Conservation (phyloP, 768 basidiomycete species). For the Pisolithus marmoratus region DNA sequence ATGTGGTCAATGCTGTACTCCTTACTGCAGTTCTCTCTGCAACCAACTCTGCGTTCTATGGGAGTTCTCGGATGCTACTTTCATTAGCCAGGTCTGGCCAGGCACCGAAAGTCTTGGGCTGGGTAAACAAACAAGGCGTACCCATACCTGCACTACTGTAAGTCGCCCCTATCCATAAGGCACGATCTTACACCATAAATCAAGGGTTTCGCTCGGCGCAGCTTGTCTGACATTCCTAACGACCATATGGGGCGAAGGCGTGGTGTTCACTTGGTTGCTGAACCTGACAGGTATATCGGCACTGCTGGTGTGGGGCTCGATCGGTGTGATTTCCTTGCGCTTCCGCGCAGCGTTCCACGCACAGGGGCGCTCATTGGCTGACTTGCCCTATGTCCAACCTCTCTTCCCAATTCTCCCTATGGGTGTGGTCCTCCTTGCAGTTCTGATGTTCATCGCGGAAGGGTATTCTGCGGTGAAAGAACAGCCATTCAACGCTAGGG, state of each 20-base stretch:
- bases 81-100: slow-evolving; percentile 60
- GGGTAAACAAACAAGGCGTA: slow-evolving; percentile 59
- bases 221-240: slow-evolving; percentile 50
- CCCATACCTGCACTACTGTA: slow-evolving; percentile 52
- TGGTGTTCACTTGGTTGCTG: slow-evolving; percentile 55
- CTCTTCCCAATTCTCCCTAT: slow-evolving; percentile 49
- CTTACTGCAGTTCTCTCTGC: slow-evolving; percentile 61
- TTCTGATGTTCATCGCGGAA: slow-evolving; percentile 49
- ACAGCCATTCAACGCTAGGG: slow-evolving; percentile 39
- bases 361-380: slow-evolving; percentile 44
- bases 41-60: slow-evolving; percentile 63
- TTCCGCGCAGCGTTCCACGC: slow-evolving; percentile 58
- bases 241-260: slow-evolving; percentile 51
- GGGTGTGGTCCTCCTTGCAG: slow-evolving; percentile 43
- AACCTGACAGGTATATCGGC: slow-evolving; percentile 63
- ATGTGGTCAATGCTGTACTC: slow-evolving; percentile 62
- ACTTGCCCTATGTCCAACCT: slow-evolving; percentile 56
- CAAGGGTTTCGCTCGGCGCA: slow-evolving; percentile 43
- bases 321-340: slow-evolving; percentile 49
- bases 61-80: slow-evolving; percentile 54
- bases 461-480: slow-evolving; percentile 45
- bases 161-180: slow-evolving; percentile 22
- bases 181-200: slow-evolving; percentile 6
- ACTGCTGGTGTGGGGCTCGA: slow-evolving; percentile 61
- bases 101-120: slow-evolving; percentile 60